Evolutionary conservation across 108 stramenopile species (phyloP), one percentile per base, ranked within the genome.

Genomic region (Nitzschia sp.): DNA sequence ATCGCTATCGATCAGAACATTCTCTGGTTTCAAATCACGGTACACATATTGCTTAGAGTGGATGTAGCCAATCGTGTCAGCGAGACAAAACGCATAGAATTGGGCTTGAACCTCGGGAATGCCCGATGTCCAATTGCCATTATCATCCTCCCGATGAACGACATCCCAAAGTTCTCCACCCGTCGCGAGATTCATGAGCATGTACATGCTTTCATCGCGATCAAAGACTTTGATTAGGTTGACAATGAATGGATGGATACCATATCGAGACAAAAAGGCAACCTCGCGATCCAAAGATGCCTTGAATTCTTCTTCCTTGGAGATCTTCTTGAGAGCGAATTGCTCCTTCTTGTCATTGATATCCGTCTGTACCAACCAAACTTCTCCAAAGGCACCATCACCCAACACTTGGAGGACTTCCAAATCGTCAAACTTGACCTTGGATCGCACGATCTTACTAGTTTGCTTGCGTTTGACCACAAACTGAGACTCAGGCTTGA

Each of bases 1-100:
- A 8, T 78, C 70, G 43, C 43, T 61, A 71, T 85, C 84, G 24
- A 88, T 74, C 51, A 88, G 61, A 52, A 91, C 69, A 63, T 86
- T 86, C 68, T 88, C 87, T 7, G 95, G 94, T 71, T 96, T 97
- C 20, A 97, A 69, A 81, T 96, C 95, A 40, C 95, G 81, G 77
- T 95, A 97, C 43, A 95, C 85, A 53, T 92, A 81, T 61, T 89
- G 83, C 61, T 82, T 77, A 9, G 57, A 58, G 70, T 98, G 97
- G 63, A 98, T 72, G 69, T 91, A 91, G 72, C 91, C 91, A 42
- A 98, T 93, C 20, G 90, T 89, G 17, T 93, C 68, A 25, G 83
- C 80, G 10, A 97, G 71, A 25, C 88, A 85, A 20, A 79, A 80
- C 1, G 79, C 72, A 54, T 88, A 91, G 48, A 91, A 91, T 10